Evolutionary conservation across 2,329 filamentous ascomycete genomes (phyloP), one percentile per base, ranked within the genome.

Genomic region (Zymoseptoria ardabiliae): DNA sequence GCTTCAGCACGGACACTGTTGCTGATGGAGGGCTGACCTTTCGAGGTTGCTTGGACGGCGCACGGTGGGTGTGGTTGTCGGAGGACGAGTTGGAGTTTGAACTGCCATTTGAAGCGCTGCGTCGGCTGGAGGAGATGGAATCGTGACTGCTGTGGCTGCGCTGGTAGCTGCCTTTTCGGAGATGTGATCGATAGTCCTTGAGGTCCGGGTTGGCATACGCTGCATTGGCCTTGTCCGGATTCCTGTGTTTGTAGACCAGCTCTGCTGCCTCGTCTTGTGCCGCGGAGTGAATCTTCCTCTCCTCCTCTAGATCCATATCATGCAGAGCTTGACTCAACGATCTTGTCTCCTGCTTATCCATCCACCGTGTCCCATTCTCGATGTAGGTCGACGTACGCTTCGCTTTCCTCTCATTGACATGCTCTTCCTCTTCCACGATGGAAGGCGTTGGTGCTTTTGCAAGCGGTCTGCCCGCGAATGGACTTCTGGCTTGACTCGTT

Each of bases 181-280:
- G 76, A 70, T 90, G 86, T 22, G 84, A 80, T 63, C 81, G 84
- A 73, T 92, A 92, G 54, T 74, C 70, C 59, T 64, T 70, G n/a
- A 66, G 35, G 57, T 73, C 71, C 22, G 72, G 72, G 54, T 74
- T 74, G 25, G 59, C 60, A 59, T 69, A 72, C 3, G 67, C 66
- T n/a, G 58, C 75, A 63, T 78, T 74, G 17, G 81, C 88, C 9
- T 87, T 83, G 50, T 85, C 81, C 2, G 87, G 86, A 65, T 90
- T 82, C 70, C 87, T 81, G 70, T 93, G 89, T 69, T 86, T 84
- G 82, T 85, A 91, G 50, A 93, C 89, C 52, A 93, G 79, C 71
- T 92, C 88, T 1, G 88, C 86, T 10, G 89, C 89, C 72, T 93
- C 89, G 61, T 90, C 79, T 61, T 90, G 84, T 28, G 89, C 89